Evolutionary conservation across 1,139 yeast species (phyloP).

Genomic region (Magnusiomyces paraingens): DNA sequence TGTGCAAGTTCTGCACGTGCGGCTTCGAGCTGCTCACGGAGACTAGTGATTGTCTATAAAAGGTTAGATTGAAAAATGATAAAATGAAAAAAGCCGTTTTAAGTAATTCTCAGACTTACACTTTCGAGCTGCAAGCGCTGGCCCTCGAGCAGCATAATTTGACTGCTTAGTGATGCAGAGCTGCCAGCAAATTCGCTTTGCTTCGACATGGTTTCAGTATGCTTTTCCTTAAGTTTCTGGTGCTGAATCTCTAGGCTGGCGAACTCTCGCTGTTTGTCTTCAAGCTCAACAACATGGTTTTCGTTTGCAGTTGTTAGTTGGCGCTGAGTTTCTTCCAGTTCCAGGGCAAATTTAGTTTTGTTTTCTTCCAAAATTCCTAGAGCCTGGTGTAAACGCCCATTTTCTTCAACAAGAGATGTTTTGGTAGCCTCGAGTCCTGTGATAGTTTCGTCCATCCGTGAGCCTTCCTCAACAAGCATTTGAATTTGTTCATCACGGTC

Average conservation of each 20-base stretch:
- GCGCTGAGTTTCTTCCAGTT: constrained; percentile 6
- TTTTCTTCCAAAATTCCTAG: constrained; percentile 26
- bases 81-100: not conserved
- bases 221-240: constrained; percentile 17
- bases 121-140: constrained; percentile 18
- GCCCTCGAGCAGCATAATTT: constrained; percentile 18
- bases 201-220: constrained; percentile 17
- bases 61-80: not conserved
- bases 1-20: not conserved
- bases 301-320: constrained; percentile 6
- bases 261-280: constrained; percentile 10
- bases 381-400: constrained; percentile 28
- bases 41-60: constrained; percentile 10
- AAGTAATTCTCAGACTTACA: constrained; percentile 12
- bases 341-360: constrained; percentile 16
- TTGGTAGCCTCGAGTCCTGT: constrained; percentile 25
- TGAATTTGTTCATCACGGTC: constrained; percentile 30
- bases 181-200: constrained; percentile 22
- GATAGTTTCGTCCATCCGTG: constrained; percentile 28
- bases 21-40: constrained; percentile 10
- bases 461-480: constrained; percentile 27
- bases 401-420: constrained; percentile 30
- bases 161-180: constrained; percentile 20
- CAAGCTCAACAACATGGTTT: constrained; percentile 13
- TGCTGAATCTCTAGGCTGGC: constrained; percentile 12